Evolutionary conservation across 1,139 yeast genomes (phyloP).

Genomic region (Candida pseudocylindracea): DNA sequence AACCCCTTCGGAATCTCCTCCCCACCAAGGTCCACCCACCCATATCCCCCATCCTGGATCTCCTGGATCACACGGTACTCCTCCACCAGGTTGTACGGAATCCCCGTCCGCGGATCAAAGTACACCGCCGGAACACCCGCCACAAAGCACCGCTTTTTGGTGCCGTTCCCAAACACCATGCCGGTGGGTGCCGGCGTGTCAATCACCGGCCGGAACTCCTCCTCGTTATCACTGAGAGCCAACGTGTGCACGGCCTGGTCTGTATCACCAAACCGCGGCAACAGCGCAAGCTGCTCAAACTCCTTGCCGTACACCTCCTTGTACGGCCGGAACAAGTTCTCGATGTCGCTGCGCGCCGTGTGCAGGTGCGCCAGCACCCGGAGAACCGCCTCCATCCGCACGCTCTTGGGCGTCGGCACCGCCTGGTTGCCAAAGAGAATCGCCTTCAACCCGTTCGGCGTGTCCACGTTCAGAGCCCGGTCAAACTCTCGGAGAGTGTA

Average conservation of each 20-base stretch:
- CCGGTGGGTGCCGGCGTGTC: conserved; percentile 58
- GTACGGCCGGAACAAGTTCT: too few relatives aligned
- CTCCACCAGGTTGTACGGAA: conserved; percentile 70
- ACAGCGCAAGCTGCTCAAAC: too few relatives aligned
- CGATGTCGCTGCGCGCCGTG: too few relatives aligned
- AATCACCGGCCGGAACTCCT: conserved; percentile 18
- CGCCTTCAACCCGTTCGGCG: conserved; percentile 12
- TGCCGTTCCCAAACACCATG: conserved; percentile 47
- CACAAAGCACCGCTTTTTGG: conserved; percentile 48
- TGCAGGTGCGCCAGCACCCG: too few relatives aligned
- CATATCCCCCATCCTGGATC: conserved; percentile 39
- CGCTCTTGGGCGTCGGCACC: too few relatives aligned
- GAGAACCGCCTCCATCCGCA: too few relatives aligned
- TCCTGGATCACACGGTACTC: conserved; percentile 50
- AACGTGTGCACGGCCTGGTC: too few relatives aligned
- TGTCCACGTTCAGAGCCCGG: conserved; percentile 7
- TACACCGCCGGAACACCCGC: conserved; percentile 66
- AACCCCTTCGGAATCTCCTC: conserved; percentile 10
- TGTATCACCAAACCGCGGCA: too few relatives aligned
- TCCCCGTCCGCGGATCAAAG: conserved; percentile 70
- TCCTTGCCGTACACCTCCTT: too few relatives aligned
- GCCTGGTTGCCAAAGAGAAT: conserved; percentile 36
- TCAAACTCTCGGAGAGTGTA: conserved; percentile 26
- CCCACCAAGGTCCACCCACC: conserved; percentile 34
- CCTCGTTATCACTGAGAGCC: conserved; percentile 10